These are phyloP conservation scores for Lichtheimia hyalospora DNA, from an alignment of 371 early-diverging fungal species.

Conservation along the genomic window DNA sequence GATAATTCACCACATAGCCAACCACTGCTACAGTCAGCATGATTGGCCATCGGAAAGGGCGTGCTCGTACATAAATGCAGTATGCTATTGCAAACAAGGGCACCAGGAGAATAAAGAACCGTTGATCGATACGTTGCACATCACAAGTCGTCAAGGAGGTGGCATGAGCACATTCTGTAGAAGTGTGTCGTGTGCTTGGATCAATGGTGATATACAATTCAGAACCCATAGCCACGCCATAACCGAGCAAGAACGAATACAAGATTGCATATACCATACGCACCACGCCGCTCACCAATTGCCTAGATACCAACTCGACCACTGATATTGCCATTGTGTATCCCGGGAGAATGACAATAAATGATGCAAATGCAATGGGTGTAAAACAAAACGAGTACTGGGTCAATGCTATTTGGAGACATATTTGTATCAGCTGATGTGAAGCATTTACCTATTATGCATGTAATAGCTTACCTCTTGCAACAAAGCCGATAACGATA, in stretches of 20 bases:
- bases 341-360: conserved; percentile 73
- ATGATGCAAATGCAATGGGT: conserved; percentile 48
- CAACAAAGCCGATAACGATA: conserved; percentile 67
- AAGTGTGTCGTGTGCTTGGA: conserved; percentile 13
- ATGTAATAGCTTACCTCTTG: conserved; percentile 30
- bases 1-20: conserved; percentile 39
- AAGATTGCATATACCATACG: conserved; percentile 80
- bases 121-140: conserved; percentile 21
- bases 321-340: conserved; percentile 73
- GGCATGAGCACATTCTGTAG: conserved; percentile 18
- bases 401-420: conserved; percentile 24
- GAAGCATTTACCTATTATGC: neutral
- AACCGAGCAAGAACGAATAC: conserved; percentile 75
- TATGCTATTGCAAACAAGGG: conserved; percentile 46
- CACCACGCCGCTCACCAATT: conserved; percentile 85
- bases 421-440: neutral
- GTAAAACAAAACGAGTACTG: conserved; percentile 45
- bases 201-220: conserved; percentile 44
- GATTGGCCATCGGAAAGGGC: conserved; percentile 34
- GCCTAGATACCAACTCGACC: conserved; percentile 82
- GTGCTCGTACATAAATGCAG: conserved; percentile 43
- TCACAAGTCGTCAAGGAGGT: conserved; percentile 23
- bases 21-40: conserved; percentile 39
- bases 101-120: conserved; percentile 36
- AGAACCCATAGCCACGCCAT: conserved; percentile 77